Evolutionary conservation across 2,329 filamentous ascomycete genomes (phyloP).

Genomic region (Botryosphaeria agaves): DNA sequence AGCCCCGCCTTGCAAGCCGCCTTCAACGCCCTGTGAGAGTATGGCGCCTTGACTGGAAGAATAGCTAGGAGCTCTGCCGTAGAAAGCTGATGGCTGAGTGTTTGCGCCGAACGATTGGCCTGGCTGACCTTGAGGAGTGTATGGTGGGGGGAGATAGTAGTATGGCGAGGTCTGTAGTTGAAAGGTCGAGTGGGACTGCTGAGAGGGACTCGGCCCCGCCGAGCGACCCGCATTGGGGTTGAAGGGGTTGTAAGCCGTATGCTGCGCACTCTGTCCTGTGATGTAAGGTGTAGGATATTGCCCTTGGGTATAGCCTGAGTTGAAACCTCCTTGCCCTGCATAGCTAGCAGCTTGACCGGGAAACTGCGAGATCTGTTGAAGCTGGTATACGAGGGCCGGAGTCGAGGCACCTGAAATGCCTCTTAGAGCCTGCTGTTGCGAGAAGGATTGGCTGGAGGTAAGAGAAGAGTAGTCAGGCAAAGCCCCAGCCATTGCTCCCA

Average conservation of each 20-base stretch:
- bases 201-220: slow-evolving; percentile 9
- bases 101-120: no score
- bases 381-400: slow-evolving; percentile 21
- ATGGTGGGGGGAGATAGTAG: slow-evolving; percentile 17
- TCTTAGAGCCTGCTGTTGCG: slow-evolving; percentile 12
- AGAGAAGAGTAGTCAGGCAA: slow-evolving; percentile 16
- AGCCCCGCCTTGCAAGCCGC: not conserved
- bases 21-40: no score
- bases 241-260: slow-evolving; percentile 3
- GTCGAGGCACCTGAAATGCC: slow-evolving; percentile 19
- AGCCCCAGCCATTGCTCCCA: slow-evolving; percentile 17
- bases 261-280: not conserved
- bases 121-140: slow-evolving; percentile 11
- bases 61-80: no score
- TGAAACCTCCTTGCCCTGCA: slow-evolving; percentile 11
- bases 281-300: slow-evolving; percentile 14
- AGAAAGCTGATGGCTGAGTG: slow-evolving; percentile 11
- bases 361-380: slow-evolving; percentile 20
- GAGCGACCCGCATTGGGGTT: slow-evolving; percentile 11
- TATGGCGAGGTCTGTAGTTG: slow-evolving; percentile 14
- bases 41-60: no score
- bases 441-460: slow-evolving; percentile 5
- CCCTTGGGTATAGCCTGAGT: slow-evolving; percentile 10
- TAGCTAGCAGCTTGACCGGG: slow-evolving; percentile 10
- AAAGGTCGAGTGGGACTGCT: slow-evolving; percentile 13